Conservation (phyloP, 495 filamentous ascomycete genomes). For the Penicillium desertorum region DNA sequence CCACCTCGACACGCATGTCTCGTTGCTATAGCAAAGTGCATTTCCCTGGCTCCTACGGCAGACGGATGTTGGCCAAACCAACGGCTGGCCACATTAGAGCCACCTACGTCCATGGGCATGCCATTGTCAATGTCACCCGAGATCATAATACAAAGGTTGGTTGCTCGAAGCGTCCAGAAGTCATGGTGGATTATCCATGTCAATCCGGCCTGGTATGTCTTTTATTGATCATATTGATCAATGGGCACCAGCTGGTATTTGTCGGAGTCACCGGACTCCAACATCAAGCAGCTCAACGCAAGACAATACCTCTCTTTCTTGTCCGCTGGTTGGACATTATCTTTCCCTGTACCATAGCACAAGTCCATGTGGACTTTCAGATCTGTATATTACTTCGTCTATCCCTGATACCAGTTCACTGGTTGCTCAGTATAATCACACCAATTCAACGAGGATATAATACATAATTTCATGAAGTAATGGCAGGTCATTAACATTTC, state of each 20-base stretch:
- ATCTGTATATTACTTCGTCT: slow-evolving; percentile 5
- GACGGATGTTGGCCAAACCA: not conserved
- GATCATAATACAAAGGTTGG: not conserved
- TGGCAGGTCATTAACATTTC: slow-evolving; percentile 19
- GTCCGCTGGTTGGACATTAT: not conserved
- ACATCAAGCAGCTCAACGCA: not conserved
- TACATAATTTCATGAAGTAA: slow-evolving; percentile 18
- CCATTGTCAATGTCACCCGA: not conserved
- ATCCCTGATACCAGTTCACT: not conserved
- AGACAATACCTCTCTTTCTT: not conserved
- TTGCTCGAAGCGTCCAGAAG: not conserved
- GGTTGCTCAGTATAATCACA: not conserved
- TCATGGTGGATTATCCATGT: not conserved
- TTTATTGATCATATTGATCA: not conserved
- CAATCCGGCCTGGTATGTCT: not conserved
- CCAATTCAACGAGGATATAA: slow-evolving; percentile 8
- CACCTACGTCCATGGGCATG: not conserved
- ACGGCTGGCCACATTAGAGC: not conserved
- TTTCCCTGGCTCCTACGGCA: not conserved
- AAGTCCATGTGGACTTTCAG: not conserved
- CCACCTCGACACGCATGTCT: not conserved
- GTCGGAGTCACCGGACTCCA: not conserved
- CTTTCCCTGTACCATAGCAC: not conserved
- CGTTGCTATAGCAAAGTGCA: too few relatives aligned
- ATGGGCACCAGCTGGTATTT: not conserved